Evolutionary conservation across 2,329 filamentous ascomycete genomes (phyloP).

Genomic region (Sclerotinia subarctica): DNA sequence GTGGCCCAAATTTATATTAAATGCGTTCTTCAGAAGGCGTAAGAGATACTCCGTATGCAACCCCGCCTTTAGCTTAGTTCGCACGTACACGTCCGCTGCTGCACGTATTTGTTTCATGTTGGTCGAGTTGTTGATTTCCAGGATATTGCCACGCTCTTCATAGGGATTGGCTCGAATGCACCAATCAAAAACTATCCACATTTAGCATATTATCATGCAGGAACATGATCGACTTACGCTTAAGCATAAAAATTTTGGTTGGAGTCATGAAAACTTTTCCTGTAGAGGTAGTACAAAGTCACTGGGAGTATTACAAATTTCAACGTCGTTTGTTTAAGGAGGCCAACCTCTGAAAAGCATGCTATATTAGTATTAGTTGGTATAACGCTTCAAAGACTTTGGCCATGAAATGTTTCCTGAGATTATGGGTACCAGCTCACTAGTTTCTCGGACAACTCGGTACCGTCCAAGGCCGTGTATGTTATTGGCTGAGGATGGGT

Average conservation of each 20-base stretch:
- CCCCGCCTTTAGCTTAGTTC: background rate
- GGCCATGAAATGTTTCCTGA: background rate
- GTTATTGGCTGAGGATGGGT: background rate
- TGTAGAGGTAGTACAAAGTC: background rate
- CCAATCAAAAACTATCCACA: background rate
- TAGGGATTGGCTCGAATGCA: conserved; percentile 5
- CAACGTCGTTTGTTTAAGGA: background rate
- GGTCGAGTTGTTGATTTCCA: background rate
- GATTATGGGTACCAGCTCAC: background rate
- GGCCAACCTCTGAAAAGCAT: background rate
- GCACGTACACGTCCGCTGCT: conserved; percentile 14
- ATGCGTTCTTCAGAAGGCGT: background rate
- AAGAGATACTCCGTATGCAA: background rate
- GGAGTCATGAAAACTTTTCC: background rate
- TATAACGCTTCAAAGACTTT: background rate
- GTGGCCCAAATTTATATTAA: background rate
- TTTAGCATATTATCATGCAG: conserved; percentile 12
- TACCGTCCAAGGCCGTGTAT: background rate
- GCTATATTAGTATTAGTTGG: background rate
- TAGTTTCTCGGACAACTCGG: background rate
- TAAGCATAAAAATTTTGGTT: background rate
- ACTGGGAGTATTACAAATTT: background rate
- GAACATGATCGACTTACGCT: conserved; percentile 1
- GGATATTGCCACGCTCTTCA: conserved; percentile 15
- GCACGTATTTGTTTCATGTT: conserved; percentile 1